phyloP scores from a whole-genome alignment of 169 alveolate species.

The Plasmodium ovale region DNA sequence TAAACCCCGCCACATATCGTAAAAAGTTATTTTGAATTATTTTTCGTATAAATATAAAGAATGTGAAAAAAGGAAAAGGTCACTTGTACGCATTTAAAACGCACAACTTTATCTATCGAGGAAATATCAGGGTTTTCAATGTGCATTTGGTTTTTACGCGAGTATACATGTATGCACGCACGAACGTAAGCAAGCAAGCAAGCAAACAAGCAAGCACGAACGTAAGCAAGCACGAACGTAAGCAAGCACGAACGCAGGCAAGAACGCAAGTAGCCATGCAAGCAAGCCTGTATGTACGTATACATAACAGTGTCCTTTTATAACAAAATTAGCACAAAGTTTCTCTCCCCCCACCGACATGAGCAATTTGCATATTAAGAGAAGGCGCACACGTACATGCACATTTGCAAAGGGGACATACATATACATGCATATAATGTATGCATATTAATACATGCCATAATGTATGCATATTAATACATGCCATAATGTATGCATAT shows the following conservation, averaged over 20 bases:
- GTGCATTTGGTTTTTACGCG: background rate
- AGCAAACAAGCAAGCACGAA: too few relatives aligned
- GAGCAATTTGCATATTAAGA: too few relatives aligned
- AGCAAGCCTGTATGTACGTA: too few relatives aligned
- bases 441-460: background rate
- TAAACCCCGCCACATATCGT: background rate
- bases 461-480: slow-evolving; percentile 18
- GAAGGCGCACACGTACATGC: too few relatives aligned
- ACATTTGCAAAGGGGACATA: background rate
- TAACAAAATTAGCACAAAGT: too few relatives aligned
- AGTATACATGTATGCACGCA: slow-evolving; percentile 2
- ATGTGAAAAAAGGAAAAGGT: background rate
- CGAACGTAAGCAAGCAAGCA: background rate
- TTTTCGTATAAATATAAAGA: background rate
- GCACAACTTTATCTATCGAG: background rate
- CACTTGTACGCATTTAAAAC: background rate
- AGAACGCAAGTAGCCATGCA: too few relatives aligned
- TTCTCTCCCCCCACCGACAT: too few relatives aligned
- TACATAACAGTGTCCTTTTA: too few relatives aligned
- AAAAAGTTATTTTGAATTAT: slow-evolving; percentile 10
- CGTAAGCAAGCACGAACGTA: too few relatives aligned
- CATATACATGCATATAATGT: slow-evolving; percentile 30
- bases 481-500: background rate
- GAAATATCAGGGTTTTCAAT: background rate
- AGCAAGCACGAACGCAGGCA: too few relatives aligned